Evolutionary conservation across 2,329 filamentous ascomycete species (phyloP).

Genomic region (Apiospora arundinis): DNA sequence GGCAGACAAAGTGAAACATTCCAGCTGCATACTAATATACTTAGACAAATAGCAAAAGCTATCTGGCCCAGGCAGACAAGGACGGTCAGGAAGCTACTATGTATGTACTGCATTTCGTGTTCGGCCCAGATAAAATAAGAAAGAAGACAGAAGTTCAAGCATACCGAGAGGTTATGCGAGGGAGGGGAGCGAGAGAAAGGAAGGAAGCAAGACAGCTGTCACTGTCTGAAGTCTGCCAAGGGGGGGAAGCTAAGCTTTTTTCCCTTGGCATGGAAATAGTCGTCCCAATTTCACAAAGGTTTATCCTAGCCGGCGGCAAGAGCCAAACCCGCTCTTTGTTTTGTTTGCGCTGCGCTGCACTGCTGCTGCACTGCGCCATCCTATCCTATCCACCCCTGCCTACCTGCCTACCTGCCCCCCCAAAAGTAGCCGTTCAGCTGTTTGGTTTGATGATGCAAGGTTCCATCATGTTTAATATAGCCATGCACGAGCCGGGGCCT

Average conservation of each 20-base stretch:
- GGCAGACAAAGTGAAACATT: constrained; percentile 13
- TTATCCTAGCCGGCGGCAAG: not conserved
- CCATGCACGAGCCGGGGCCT: constrained; percentile 9
- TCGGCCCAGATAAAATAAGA: not conserved
- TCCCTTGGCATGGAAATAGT: not conserved
- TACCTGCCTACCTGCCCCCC: not conserved
- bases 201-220: not conserved
- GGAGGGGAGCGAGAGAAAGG: not conserved
- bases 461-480: constrained; percentile 17
- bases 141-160: not conserved
- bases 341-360: not conserved
- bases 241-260: not conserved
- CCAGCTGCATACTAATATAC: not conserved
- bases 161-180: not conserved
- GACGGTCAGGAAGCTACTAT: not conserved
- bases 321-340: not conserved
- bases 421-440: not conserved
- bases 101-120: no score
- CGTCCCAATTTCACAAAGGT: not conserved
- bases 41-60: not conserved
- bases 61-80: not conserved
- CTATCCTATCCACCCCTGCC: no score
- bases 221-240: constrained; percentile 2
- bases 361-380: constrained; percentile 1
- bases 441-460: constrained; percentile 9